Percentiles rank a stretch among this genome's conserved stretches.
phyloP scores from a whole-genome alignment of 768 basidiomycete genomes.

The Dacryopinax primogenitus region DNA sequence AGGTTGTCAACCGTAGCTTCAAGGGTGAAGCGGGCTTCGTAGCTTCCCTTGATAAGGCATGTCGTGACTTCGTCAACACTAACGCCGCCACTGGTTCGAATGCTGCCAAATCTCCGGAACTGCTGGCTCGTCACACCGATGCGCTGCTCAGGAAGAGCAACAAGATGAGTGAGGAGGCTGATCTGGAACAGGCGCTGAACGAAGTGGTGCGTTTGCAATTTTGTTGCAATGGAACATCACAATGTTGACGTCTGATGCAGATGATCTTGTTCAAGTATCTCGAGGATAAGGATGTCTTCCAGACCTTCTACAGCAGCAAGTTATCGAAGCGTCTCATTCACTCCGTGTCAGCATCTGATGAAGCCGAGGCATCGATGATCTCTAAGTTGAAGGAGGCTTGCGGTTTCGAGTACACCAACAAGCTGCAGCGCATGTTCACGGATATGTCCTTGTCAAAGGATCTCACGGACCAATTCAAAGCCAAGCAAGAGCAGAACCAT shows the following conservation, averaged over 20 bases:
- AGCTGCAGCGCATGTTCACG: conserved; percentile 96
- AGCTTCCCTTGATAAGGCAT: conserved; percentile 84
- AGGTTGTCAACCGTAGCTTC: conserved; percentile 79
- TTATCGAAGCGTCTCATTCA: conserved; percentile 86
- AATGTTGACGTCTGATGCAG: conserved; percentile 31
- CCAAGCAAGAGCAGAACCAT: conserved; percentile 77
- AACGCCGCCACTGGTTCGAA: conserved; percentile 77
- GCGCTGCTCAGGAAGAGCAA: conserved; percentile 84
- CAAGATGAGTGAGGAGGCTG: conserved; percentile 84
- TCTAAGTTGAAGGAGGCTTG: conserved; percentile 93
- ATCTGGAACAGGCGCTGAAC: conserved; percentile 78
- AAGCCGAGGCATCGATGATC: conserved; percentile 95
- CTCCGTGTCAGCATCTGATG: conserved; percentile 83
- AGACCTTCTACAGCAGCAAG: conserved; percentile 92
- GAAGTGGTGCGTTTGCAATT: conserved; percentile 55
- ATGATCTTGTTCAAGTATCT: conserved; percentile 98
- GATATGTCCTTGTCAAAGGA: conserved; percentile 95
- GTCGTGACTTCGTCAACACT: conserved; percentile 86
- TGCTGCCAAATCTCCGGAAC: conserved; percentile 74
- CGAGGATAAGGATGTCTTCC: conserved; percentile 98
- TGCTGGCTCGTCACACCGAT: conserved; percentile 86
- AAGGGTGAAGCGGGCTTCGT: conserved; percentile 87
- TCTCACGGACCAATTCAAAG: conserved; percentile 87
- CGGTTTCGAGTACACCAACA: conserved; percentile 93
- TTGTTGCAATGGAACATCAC: no score